Evolutionary conservation across 31 red algal species (phyloP), one percentile per base, ranked within the genome.

Genomic region (Asparagopsis taxiformis): DNA sequence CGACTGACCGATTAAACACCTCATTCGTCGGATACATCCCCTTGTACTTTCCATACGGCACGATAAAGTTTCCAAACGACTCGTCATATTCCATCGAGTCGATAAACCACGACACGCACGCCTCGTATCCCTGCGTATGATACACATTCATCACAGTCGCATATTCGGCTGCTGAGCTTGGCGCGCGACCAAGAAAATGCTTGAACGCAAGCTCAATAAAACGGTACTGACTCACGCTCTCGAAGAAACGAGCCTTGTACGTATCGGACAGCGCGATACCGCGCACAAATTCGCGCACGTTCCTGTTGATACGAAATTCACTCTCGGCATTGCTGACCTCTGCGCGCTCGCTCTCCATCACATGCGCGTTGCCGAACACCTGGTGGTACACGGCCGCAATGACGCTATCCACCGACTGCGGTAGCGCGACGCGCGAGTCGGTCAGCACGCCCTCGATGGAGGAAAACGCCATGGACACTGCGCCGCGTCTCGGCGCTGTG

Each of bases 181-280:
- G 67, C 19, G 88, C 79, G 26, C 88, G 62, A 29, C 74, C 88
- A 31, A 92, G 62, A 2, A 92, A 36, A 63, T 84, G 80, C 58
- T 82, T 81, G 79, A 81, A 92, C 28, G 79, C 70, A 9, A 92
- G 67, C 79, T 92, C 88, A 2, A 92, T 80, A 15, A 84, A 92
- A 32, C 83, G 83, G 53, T 77, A 77, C 55, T 79, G 79, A 33
- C 55, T 72, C 19, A 92, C 88, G 28, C 79, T 54, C 22, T 84
- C 73, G 35, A 92, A 92, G 48, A 78, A 92, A 46, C 80, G 79
- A 20, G 67, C 68, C 17, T 43, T 36, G 31, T 73, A 92, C 1
- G 69, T 62, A 62, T 84, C 62, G 13, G 88, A 83, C 50, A 71
- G 39, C n/a, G 77, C 77, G 29, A 92, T 72, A 34, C 70, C 79